These are phyloP conservation scores for Boletus edulis DNA, from an alignment of 768 basidiomycete genomes.

Conservation along the genomic window DNA sequence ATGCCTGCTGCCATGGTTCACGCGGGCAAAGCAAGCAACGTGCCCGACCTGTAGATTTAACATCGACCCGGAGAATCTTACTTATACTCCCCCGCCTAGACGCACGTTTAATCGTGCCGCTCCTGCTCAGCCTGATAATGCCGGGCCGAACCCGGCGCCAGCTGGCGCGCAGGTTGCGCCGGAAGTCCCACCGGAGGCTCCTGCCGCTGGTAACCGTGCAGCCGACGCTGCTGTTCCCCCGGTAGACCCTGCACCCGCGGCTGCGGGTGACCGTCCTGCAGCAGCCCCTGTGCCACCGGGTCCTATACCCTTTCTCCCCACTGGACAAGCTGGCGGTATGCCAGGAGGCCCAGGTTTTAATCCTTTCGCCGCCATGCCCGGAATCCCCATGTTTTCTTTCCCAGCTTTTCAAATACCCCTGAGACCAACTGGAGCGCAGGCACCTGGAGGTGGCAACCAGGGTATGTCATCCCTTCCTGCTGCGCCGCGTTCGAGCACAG, in stretches of 20 bases:
- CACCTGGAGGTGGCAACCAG: slow-evolving; percentile 16
- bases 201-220: not conserved
- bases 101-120: slow-evolving; percentile 14
- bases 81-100: slow-evolving; percentile 35
- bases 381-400: slow-evolving; percentile 27
- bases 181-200: slow-evolving; percentile 3
- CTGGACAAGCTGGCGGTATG: slow-evolving; percentile 6
- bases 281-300: not conserved
- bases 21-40: slow-evolving; percentile 72
- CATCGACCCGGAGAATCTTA: slow-evolving; percentile 75
- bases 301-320: not conserved
- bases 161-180: slow-evolving; percentile 5
- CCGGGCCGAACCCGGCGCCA: slow-evolving; percentile 14
- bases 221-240: slow-evolving; percentile 1
- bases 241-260: not conserved
- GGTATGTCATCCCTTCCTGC: slow-evolving; percentile 9
- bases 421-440: slow-evolving; percentile 7
- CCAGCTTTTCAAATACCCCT: slow-evolving; percentile 27
- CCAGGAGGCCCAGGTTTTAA: slow-evolving; percentile 14
- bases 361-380: slow-evolving; percentile 18
- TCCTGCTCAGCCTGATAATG: slow-evolving; percentile 12
- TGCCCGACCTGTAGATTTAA: slow-evolving; percentile 85
- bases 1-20: slow-evolving; percentile 82
- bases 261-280: slow-evolving; percentile 1
- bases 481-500: slow-evolving; percentile 7